These are phyloP conservation scores for Elsinoe batatas DNA, from an alignment of 2,329 filamentous ascomycete genomes.

Conservation along the genomic window DNA sequence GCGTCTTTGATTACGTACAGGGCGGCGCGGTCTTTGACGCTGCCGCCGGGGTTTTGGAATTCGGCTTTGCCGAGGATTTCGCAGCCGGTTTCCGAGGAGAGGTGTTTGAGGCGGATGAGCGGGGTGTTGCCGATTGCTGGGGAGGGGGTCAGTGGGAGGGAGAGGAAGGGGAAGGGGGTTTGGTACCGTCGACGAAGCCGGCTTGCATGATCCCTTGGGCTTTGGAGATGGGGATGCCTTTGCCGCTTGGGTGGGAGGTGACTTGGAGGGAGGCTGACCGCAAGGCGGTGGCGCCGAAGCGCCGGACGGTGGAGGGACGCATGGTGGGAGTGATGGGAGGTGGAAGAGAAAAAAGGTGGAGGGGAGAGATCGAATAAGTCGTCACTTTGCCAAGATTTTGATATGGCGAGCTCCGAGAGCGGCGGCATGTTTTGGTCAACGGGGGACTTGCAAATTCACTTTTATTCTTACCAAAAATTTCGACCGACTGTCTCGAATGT, in stretches of 20 bases:
- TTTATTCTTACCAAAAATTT: too few species aligned
- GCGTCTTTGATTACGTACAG: slow-evolving; percentile 90
- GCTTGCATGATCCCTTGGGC: slow-evolving; percentile 71
- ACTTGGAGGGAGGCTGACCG: slow-evolving; percentile 43
- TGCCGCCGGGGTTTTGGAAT: slow-evolving; percentile 96
- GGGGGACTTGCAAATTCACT: too few species aligned
- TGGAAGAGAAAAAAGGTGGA: not conserved
- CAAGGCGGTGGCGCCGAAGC: slow-evolving; percentile 55
- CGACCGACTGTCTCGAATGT: too few species aligned
- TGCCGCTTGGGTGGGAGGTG: slow-evolving; percentile 18
- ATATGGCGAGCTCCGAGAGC: not conserved
- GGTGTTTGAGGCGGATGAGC: slow-evolving; percentile 75
- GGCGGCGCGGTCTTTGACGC: slow-evolving; percentile 91
- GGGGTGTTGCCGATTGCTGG: slow-evolving; percentile 95
- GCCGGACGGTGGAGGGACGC: slow-evolving; percentile 59
- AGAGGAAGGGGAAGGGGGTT: slow-evolving; percentile 23
- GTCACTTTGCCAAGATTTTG: slow-evolving; percentile 5
- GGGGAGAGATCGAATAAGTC: not conserved
- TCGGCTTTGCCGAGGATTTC: slow-evolving; percentile 93
- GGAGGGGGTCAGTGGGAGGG: not conserved
- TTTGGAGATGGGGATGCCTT: slow-evolving; percentile 60
- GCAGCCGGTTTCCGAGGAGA: slow-evolving; percentile 87
- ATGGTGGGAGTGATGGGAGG: slow-evolving; percentile 34
- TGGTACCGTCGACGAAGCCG: slow-evolving; percentile 64
- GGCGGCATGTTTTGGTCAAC: not conserved